Percentiles rank a stretch among this genome's conserved stretches.
phyloP scores from a whole-genome alignment of 2,329 filamentous ascomycete genomes.

The Claviceps maximensis region DNA sequence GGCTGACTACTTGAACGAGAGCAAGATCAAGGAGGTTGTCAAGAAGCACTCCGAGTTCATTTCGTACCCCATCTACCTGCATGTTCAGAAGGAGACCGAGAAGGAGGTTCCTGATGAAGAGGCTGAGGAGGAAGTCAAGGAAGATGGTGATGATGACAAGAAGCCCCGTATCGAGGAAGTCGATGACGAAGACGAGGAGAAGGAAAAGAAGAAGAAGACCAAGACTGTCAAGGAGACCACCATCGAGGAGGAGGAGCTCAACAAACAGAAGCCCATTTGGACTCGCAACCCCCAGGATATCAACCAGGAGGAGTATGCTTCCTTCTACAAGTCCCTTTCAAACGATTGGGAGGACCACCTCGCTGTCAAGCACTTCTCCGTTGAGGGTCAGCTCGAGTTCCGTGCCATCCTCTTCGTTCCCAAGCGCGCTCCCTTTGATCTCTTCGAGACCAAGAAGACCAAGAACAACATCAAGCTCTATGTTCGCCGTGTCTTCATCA shows the following conservation, averaged over 20 bases:
- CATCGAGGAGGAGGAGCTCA: conserved; percentile 98
- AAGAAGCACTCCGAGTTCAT: conserved; percentile 99
- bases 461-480: conserved; percentile 99
- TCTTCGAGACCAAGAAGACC: conserved; percentile 99
- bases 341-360: conserved; percentile 99
- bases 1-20: conserved; percentile 94
- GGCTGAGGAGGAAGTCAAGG: conserved; percentile 52
- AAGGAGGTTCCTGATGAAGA: conserved; percentile 97
- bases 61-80: conserved; percentile 99
- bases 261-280: conserved; percentile 99
- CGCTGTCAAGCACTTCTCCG: conserved; percentile 99
- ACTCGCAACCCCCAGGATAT: conserved; percentile 96
- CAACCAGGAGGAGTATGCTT: conserved; percentile 87
- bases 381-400: conserved; percentile 99
- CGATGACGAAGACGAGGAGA: conserved; percentile 70
- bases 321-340: conserved; percentile 99
- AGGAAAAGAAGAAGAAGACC: conserved; percentile 91
- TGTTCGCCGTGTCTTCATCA: conserved; percentile 99
- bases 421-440: conserved; percentile 98
- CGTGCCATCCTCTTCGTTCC: conserved; percentile 98
- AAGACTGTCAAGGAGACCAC: conserved; percentile 99
- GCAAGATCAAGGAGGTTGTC: conserved; percentile 99
- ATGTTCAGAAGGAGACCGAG: conserved; percentile 98
- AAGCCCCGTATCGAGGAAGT: conserved; percentile 94
- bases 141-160: conserved; percentile 78